Evolutionary conservation across 768 basidiomycete species (phyloP).

Genomic region (Crucibulum laeve): DNA sequence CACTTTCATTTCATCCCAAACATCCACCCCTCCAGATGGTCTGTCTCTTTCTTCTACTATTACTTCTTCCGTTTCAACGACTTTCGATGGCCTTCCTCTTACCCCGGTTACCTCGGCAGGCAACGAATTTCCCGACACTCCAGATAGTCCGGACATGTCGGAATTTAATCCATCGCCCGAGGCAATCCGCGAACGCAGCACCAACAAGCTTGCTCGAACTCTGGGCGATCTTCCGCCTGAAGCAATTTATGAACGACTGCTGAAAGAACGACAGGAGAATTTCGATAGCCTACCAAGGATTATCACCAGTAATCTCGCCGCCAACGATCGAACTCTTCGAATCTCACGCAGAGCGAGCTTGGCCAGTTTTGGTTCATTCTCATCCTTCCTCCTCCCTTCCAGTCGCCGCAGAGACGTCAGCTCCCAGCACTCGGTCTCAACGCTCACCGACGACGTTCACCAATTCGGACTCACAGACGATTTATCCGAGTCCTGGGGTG

Average conservation of each 20-base stretch:
- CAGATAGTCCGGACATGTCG: constrained; percentile 3
- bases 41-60: constrained; percentile 2
- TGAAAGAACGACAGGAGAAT: constrained; percentile 5
- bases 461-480: constrained; percentile 16
- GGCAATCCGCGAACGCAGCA: constrained; percentile 12
- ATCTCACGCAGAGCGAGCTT: constrained; percentile 10
- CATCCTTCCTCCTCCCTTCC: constrained; percentile 5
- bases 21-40: background rate
- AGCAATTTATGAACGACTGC: background rate
- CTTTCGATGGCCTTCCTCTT: constrained; percentile 7
- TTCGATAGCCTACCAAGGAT: background rate
- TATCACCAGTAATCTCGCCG: background rate
- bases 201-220: constrained; percentile 22
- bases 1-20: constrained; percentile 7
- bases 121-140: constrained; percentile 3
- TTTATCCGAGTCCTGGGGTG: constrained; percentile 16
- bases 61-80: constrained; percentile 7
- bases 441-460: constrained; percentile 18
- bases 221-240: constrained; percentile 17
- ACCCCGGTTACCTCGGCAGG: background rate
- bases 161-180: constrained; percentile 6
- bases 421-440: constrained; percentile 9
- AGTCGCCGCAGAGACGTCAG: constrained; percentile 8
- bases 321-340: background rate
- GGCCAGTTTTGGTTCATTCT: constrained; percentile 10